Percentiles rank a stretch among this genome's conserved stretches.
Conservation (phyloP, 140 eudicot species). For the Stevia rebaudiana region DNA sequence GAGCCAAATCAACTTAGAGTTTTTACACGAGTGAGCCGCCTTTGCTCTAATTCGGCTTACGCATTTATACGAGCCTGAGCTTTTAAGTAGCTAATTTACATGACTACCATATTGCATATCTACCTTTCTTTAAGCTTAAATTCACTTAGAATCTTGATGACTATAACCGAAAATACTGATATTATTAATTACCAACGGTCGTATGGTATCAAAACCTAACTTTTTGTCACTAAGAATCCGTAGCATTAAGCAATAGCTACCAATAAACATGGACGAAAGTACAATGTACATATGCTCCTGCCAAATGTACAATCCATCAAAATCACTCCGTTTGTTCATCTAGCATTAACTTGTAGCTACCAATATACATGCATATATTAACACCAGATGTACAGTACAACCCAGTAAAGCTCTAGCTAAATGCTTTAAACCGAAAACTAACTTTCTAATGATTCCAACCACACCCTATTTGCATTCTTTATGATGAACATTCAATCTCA, state of each 20-base stretch:
- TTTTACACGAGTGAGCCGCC: too few species aligned
- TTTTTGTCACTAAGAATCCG: constrained; percentile 5
- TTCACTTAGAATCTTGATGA: background rate
- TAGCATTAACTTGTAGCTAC: constrained; percentile 28
- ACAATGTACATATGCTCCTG: constrained; percentile 7
- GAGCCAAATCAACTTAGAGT: too few species aligned
- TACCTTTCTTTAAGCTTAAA: background rate
- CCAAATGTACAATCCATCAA: constrained; percentile 2
- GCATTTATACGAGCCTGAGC: too few species aligned
- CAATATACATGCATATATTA: constrained; percentile 11
- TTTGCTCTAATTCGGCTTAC: too few species aligned
- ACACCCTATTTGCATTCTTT: constrained; percentile 20
- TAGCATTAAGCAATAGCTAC: constrained; percentile 19
- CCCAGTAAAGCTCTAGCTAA: constrained; percentile 34
- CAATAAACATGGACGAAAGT: constrained; percentile 14
- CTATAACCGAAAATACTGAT: background rate
- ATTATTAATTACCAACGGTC: constrained; percentile 19
- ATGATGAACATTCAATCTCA: constrained; percentile 27
- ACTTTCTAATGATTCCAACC: constrained; percentile 40
- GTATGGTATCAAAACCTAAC: constrained; percentile 22
- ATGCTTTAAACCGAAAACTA: constrained; percentile 40
- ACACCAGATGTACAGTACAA: constrained; percentile 9
- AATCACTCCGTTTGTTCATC: constrained; percentile 10
- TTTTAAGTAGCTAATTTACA: too few species aligned
- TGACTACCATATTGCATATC: background rate